Evolutionary conservation across 2,329 filamentous ascomycete genomes (phyloP).

Genomic region (Dactylellina drechsleri): DNA sequence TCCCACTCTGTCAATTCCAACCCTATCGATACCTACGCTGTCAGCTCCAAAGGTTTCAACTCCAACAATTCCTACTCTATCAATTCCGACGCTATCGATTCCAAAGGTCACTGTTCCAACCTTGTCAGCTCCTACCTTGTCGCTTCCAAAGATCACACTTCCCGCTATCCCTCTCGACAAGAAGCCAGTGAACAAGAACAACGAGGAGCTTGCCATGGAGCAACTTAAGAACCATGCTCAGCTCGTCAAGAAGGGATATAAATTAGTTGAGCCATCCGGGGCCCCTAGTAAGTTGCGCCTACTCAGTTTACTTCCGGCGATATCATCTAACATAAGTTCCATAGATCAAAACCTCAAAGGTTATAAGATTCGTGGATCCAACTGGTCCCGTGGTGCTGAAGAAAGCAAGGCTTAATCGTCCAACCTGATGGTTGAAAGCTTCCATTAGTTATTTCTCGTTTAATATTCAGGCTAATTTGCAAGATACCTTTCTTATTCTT

Average conservation of each 20-base stretch:
- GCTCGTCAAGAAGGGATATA: conserved; percentile 18
- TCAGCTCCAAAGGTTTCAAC: too few species aligned
- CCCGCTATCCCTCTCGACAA: conserved; percentile 5
- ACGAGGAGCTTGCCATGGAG: not conserved
- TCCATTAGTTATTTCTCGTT: too few species aligned
- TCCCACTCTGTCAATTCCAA: too few species aligned
- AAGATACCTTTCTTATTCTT: too few species aligned
- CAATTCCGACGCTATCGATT: too few species aligned
- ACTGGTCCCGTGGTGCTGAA: not conserved
- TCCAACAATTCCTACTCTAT: too few species aligned
- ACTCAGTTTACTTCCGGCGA: conserved; percentile 2
- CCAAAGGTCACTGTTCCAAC: not conserved
- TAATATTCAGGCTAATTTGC: too few species aligned
- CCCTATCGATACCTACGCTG: too few species aligned
- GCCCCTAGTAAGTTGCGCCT: conserved; percentile 17
- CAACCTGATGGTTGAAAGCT: too few species aligned
- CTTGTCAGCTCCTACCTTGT: not conserved
- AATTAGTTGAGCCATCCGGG: conserved; percentile 10
- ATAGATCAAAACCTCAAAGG: not conserved
- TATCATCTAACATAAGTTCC: not conserved
- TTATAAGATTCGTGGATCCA: not conserved
- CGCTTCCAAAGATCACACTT: not conserved
- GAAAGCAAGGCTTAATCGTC: too few species aligned
- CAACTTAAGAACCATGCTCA: conserved; percentile 10
- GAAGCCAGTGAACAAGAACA: conserved; percentile 15